phyloP scores from a whole-genome alignment of 495 filamentous ascomycete species.

The Penicillium antarcticum region DNA sequence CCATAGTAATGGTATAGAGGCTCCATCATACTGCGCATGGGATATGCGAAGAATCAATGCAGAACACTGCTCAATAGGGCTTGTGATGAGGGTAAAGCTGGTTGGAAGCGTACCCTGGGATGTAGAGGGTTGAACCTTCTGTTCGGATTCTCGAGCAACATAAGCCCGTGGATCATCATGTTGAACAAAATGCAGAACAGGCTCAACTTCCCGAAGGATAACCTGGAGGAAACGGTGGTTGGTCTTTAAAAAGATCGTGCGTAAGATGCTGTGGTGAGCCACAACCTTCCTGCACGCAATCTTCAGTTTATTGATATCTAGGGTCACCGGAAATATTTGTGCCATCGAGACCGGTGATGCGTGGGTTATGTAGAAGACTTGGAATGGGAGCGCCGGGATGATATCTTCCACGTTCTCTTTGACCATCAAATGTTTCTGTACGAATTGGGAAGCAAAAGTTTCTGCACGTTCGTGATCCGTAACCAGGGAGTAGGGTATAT shows the following conservation, averaged over 20 bases:
- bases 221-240: not conserved
- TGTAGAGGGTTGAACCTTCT: not conserved
- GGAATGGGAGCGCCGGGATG: slow-evolving; percentile 11
- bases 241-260: not conserved
- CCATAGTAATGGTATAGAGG: slow-evolving; percentile 53
- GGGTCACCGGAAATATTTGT: not conserved
- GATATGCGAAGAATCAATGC: slow-evolving; percentile 51
- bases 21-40: slow-evolving; percentile 63
- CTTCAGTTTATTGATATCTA: slow-evolving; percentile 3
- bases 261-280: not conserved
- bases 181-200: not conserved
- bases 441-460: not conserved
- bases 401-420: slow-evolving; percentile 12
- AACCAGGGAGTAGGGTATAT: slow-evolving; percentile 5
- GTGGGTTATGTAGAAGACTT: slow-evolving; percentile 18
- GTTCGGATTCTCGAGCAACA: not conserved
- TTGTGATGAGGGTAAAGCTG: not conserved
- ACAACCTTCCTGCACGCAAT: not conserved
- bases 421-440: not conserved
- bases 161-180: not conserved
- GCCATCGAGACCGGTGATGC: slow-evolving; percentile 4
- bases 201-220: not conserved
- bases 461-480: not conserved
- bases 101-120: not conserved
- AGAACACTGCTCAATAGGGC: not conserved